A percentile compares a stretch with the other conserved stretches of the same genome.
Evolutionary conservation across 192 early-diverging fungal genomes (phyloP).

Genomic region (Coemansia guatemalensis): DNA sequence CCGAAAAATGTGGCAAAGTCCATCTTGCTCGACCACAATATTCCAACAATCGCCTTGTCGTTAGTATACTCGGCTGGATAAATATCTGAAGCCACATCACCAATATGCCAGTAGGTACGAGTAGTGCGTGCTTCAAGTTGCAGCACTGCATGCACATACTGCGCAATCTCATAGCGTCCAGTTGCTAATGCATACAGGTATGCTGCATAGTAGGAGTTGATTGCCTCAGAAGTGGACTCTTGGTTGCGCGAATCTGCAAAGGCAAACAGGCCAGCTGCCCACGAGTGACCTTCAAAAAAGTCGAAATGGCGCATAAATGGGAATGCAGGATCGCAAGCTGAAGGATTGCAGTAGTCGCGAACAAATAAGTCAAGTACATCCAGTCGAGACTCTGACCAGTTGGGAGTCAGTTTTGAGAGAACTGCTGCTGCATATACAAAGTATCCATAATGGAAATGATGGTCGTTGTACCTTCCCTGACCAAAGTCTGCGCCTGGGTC

Average conservation of each 20-base stretch:
- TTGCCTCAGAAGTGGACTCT: slow-evolving; percentile 56
- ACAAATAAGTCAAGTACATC: slow-evolving; percentile 28
- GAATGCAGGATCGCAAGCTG: slow-evolving; percentile 32
- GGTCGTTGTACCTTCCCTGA: slow-evolving; percentile 58
- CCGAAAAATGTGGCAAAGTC: slow-evolving; percentile 53
- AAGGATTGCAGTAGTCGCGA: slow-evolving; percentile 55
- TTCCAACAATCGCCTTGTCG: slow-evolving; percentile 45
- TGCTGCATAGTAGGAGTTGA: slow-evolving; percentile 57
- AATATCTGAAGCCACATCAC: slow-evolving; percentile 15
- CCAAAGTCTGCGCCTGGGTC: slow-evolving; percentile 53
- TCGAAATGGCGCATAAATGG: slow-evolving; percentile 58
- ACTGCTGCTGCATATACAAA: slow-evolving; percentile 54
- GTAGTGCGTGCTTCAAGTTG: slow-evolving; percentile 49
- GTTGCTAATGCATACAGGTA: slow-evolving; percentile 42
- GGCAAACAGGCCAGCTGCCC: slow-evolving; percentile 56
- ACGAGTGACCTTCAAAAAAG: slow-evolving; percentile 61
- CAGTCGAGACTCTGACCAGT: slow-evolving; percentile 26
- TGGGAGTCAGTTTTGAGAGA: slow-evolving; percentile 38
- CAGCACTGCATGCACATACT: slow-evolving; percentile 29
- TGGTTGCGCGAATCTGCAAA: slow-evolving; percentile 57
- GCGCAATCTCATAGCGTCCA: slow-evolving; percentile 30
- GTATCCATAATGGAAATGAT: slow-evolving; percentile 62
- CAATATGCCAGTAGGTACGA: slow-evolving; percentile 56
- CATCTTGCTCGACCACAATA: slow-evolving; percentile 53
- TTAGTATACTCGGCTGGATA: slow-evolving; percentile 39